Conservation (phyloP, 768 basidiomycete genomes). For the Tylopilus sp. region DNA sequence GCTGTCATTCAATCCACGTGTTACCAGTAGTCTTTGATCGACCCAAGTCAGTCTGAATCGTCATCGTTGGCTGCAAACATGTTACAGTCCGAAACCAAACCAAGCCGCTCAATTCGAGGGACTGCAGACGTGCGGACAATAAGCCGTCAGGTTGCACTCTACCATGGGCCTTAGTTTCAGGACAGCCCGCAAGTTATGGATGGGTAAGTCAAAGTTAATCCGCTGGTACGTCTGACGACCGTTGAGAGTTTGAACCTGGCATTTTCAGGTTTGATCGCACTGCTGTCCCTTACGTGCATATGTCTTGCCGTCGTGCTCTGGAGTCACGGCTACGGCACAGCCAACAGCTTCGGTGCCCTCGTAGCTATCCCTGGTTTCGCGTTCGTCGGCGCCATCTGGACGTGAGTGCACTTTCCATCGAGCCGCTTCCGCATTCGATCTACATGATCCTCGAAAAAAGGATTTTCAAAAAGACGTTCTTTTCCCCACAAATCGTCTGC, state of each 20-base stretch:
- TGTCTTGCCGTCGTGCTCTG: constrained; percentile 36
- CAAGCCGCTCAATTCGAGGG: neutral
- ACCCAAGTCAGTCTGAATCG: neutral
- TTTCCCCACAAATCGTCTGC: constrained; percentile 44
- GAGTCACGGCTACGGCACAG: constrained; percentile 32
- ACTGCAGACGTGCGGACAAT: neutral
- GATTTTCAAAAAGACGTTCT: constrained; percentile 26
- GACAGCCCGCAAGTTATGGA: constrained; percentile 40
- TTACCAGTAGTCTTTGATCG: neutral
- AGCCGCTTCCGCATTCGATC: no score
- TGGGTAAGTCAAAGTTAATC: constrained; percentile 28
- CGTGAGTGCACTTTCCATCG: constrained; percentile 30
- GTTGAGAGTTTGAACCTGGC: neutral
- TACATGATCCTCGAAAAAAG: constrained; percentile 12
- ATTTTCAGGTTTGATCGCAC: constrained; percentile 32
- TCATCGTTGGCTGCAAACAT: neutral
- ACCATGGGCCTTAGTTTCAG: constrained; percentile 44
- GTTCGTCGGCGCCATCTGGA: constrained; percentile 22
- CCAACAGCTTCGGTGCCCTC: constrained; percentile 39
- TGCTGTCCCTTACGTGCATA: constrained; percentile 35
- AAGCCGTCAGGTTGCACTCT: no score
- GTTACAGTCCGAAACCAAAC: neutral
- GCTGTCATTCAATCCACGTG: no score
- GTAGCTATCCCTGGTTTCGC: constrained; percentile 33
- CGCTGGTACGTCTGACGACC: neutral